Conservation (phyloP, 2,329 filamentous ascomycete species). For the Alternaria incomplexa region DNA sequence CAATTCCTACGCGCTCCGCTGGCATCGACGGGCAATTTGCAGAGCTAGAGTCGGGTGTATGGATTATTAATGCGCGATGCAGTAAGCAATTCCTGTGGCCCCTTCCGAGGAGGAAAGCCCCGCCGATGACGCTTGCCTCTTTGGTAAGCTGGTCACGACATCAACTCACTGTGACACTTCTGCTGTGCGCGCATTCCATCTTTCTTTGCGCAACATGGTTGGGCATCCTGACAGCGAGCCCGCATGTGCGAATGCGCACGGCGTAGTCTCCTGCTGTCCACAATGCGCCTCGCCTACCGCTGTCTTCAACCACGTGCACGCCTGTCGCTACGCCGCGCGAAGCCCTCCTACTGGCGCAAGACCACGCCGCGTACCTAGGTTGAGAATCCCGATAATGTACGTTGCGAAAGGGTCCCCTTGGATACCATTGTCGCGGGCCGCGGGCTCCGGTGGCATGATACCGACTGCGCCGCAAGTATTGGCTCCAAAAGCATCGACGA, state of each 20-base stretch:
- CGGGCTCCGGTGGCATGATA: constrained; percentile 22
- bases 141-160: constrained; percentile 12
- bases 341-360: constrained; percentile 4
- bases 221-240: constrained; percentile 19
- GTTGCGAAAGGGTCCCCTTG: constrained; percentile 6
- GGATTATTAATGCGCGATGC: constrained; percentile 21
- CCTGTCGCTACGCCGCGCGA: constrained; percentile 2
- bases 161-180: constrained; percentile 9
- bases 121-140: constrained; percentile 15
- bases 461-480: constrained; percentile 3
- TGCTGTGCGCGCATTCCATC: constrained; percentile 14
- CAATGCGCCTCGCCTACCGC: constrained; percentile 10
- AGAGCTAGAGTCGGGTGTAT: constrained; percentile 9
- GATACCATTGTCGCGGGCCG: constrained; percentile 19
- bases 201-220: constrained; percentile 15
- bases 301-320: constrained; percentile 22
- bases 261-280: background rate
- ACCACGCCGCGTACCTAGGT: background rate
- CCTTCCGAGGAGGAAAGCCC: background rate
- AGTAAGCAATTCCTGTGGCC: constrained; percentile 1
- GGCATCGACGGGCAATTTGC: constrained; percentile 1
- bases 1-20: background rate
- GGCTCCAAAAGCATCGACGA: constrained; percentile 14
- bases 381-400: constrained; percentile 7
- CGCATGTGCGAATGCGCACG: constrained; percentile 7